Evolutionary conservation across 805 yeast species (phyloP).

Genomic region (Metschnikowia koreensis): DNA sequence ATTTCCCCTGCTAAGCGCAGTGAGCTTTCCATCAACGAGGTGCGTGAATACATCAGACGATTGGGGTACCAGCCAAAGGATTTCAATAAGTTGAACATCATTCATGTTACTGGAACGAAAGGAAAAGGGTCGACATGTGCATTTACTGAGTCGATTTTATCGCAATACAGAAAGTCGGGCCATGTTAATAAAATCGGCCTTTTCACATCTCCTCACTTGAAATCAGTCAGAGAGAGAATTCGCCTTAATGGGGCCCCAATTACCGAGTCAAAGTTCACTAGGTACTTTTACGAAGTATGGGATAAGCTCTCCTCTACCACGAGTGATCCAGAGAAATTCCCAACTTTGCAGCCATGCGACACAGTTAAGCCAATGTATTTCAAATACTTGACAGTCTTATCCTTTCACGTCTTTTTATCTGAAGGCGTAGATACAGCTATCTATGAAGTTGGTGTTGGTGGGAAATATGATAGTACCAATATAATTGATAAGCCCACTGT

Average conservation of each 20-base stretch:
- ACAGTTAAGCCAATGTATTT: conserved; percentile 89
- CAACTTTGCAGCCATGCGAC: conserved; percentile 60
- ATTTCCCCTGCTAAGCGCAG: conserved; percentile 48
- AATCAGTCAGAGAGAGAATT: conserved; percentile 88
- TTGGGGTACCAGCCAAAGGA: conserved; percentile 52
- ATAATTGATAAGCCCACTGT: conserved; percentile 75
- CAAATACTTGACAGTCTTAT: conserved; percentile 81
- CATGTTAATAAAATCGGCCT: conserved; percentile 70
- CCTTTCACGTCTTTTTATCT: conserved; percentile 84
- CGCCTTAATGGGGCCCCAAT: conserved; percentile 85
- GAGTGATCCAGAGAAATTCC: conserved; percentile 59
- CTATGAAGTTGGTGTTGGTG: conserved; percentile 98
- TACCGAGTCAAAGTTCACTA: conserved; percentile 70
- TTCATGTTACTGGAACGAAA: conserved; percentile 96
- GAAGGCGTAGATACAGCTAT: conserved; percentile 94
- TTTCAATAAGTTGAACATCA: conserved; percentile 69
- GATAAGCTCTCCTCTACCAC: conserved; percentile 62
- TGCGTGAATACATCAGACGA: conserved; percentile 47
- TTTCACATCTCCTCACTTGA: conserved; percentile 95
- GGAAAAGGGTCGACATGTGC: conserved; percentile 99
- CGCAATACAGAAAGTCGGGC: conserved; percentile 48
- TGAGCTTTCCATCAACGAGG: conserved; percentile 75
- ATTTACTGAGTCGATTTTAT: conserved; percentile 76
- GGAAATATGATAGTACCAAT: conserved; percentile 95
- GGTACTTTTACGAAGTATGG: conserved; percentile 94